Percentiles rank a stretch among this genome's conserved stretches.
Conservation (phyloP, 495 filamentous ascomycete species). For the Neurospora sp. region DNA sequence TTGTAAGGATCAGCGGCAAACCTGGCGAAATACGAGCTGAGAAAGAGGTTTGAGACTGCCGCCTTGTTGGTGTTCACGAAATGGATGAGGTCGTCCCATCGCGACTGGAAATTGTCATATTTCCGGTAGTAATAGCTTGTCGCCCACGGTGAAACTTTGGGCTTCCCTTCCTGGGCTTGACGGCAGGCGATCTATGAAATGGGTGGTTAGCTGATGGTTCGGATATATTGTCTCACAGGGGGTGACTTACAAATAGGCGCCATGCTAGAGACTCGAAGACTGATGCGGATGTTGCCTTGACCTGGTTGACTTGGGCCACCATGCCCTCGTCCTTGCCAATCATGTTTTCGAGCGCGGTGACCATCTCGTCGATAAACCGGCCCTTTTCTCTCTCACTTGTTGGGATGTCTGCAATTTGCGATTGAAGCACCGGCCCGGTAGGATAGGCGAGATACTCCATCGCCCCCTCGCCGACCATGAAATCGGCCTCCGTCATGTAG, state of each 20-base stretch:
- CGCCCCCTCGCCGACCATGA: not conserved
- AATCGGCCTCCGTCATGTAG: not conserved
- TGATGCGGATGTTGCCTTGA: rapidly evolving
- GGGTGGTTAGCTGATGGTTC: not conserved
- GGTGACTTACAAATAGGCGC: not conserved
- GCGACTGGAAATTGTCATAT: not conserved
- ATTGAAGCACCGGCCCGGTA: rapidly evolving
- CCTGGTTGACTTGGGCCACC: not conserved
- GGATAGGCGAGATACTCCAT: not conserved
- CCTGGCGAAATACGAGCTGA: not conserved
- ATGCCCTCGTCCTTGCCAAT: not conserved
- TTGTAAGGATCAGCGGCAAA: not conserved
- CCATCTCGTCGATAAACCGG: not conserved
- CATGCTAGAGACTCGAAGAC: not conserved
- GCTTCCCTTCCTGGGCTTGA: not conserved
- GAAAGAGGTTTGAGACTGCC: not conserved
- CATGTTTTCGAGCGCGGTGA: not conserved
- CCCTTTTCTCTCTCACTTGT: rapidly evolving
- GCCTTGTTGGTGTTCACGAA: not conserved
- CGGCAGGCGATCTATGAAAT: not conserved
- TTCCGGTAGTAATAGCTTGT: not conserved
- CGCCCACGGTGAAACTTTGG: not conserved
- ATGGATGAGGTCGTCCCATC: not conserved
- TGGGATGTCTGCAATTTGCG: not conserved
- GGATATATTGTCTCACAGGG: rapidly evolving